Evolutionary conservation across 2,329 filamentous ascomycete genomes (phyloP).

Genomic region (Alternaria infectoria): DNA sequence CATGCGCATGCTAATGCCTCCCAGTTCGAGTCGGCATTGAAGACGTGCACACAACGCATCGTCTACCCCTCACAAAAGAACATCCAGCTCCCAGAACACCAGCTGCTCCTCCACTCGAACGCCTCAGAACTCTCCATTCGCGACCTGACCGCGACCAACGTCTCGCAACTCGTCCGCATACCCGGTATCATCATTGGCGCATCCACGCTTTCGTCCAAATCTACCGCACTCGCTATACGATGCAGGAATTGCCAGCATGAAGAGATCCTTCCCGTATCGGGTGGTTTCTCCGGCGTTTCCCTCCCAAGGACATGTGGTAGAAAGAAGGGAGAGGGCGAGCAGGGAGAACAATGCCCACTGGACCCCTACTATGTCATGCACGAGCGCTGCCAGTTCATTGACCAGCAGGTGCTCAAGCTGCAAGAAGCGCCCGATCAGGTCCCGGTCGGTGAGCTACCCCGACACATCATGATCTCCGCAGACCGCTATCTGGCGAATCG

Average conservation of each 20-base stretch:
- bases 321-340: constrained; percentile 68
- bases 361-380: constrained; percentile 97
- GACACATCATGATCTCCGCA: constrained; percentile 95
- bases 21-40: constrained; percentile 89
- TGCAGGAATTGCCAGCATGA: constrained; percentile 84
- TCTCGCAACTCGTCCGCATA: constrained; percentile 93
- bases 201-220: constrained; percentile 95
- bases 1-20: constrained; percentile 18
- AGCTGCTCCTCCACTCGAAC: constrained; percentile 91
- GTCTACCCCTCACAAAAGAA: constrained; percentile 78
- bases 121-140: constrained; percentile 92
- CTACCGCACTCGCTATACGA: constrained; percentile 82
- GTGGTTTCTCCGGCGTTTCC: constrained; percentile 86
- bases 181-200: constrained; percentile 98
- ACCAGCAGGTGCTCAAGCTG: constrained; percentile 97
- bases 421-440: constrained; percentile 98
- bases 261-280: constrained; percentile 73
- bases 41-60: constrained; percentile 90
- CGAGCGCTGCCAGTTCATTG: constrained; percentile 92
- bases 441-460: constrained; percentile 91
- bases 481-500: constrained; percentile 94
- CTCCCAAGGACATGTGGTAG: constrained; percentile 81
- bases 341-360: constrained; percentile 78
- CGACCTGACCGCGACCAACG: constrained; percentile 89
- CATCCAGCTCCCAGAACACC: constrained; percentile 81